Evolutionary conservation across 108 stramenopile genomes (phyloP).

Genomic region (Nannochloropsis granulata): DNA sequence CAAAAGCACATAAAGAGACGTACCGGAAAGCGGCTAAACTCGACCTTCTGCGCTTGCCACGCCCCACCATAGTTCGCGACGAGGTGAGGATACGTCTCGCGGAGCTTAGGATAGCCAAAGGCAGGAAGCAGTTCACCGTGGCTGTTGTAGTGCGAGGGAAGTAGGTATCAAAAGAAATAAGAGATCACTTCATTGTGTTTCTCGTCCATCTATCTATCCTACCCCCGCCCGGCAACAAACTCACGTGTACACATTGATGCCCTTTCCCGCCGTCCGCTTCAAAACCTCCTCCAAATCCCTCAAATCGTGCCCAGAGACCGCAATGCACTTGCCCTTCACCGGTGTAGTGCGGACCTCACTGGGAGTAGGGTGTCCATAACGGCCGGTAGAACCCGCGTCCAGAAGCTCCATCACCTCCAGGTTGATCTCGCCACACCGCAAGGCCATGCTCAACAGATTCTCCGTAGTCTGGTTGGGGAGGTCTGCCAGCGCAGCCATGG

Average conservation of each 20-base stretch:
- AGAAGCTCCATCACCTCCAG: constrained; percentile 45
- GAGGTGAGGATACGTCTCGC: constrained; percentile 50
- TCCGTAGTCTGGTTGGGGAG: constrained; percentile 41
- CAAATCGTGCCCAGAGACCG: constrained; percentile 61
- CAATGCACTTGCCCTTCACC: constrained; percentile 52
- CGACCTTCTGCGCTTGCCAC: constrained; percentile 68
- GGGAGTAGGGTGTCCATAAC: constrained; percentile 50
- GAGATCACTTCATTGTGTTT: neutral
- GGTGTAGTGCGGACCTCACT: constrained; percentile 48
- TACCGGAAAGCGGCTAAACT: constrained; percentile 33
- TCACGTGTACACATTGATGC: constrained; percentile 58
- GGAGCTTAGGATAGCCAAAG: constrained; percentile 54
- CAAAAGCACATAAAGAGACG: neutral
- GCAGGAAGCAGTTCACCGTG: constrained; percentile 76
- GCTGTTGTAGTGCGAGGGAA: neutral
- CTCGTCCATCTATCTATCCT: neutral
- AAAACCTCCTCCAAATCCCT: constrained; percentile 44
- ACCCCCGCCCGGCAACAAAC: neutral
- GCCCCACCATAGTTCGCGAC: constrained; percentile 61
- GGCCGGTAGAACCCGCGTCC: constrained; percentile 47
- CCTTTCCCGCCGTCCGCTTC: constrained; percentile 61
- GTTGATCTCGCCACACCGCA: constrained; percentile 52
- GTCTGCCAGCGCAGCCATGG: constrained; percentile 44
- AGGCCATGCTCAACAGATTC: constrained; percentile 8
- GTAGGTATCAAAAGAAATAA: neutral